A percentile compares a stretch with the other conserved stretches of the same genome.
phyloP scores from a whole-genome alignment of 176 grass and related monocot genomes.

The Phragmites australis region DNA sequence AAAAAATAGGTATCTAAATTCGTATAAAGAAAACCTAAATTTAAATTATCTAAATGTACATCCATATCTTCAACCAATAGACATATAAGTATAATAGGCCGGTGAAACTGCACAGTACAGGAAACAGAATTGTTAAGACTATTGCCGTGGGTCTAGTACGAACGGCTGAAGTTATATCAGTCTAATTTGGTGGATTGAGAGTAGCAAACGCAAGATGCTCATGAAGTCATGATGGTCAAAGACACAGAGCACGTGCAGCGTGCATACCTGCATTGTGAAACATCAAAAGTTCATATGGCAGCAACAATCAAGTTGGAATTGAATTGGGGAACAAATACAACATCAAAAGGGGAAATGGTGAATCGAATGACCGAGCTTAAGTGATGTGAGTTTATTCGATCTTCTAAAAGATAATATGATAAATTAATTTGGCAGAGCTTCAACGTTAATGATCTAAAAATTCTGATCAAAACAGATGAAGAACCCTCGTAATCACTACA shows the following conservation, averaged over 20 bases:
- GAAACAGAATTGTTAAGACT: background rate
- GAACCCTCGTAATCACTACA: too few relatives aligned
- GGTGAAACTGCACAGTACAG: constrained; percentile 58
- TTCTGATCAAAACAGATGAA: too few relatives aligned
- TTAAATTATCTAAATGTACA: too few relatives aligned
- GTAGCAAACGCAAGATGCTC: too few relatives aligned
- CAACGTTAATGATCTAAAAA: too few relatives aligned
- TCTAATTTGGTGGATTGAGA: background rate
- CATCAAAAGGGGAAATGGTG: background rate
- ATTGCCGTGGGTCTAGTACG: background rate
- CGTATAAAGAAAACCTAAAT: too few relatives aligned
- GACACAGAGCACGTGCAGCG: constrained; percentile 83
- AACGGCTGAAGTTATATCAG: background rate
- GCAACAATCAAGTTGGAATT: background rate
- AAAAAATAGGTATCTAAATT: too few relatives aligned
- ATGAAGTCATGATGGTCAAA: background rate
- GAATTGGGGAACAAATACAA: background rate
- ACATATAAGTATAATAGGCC: too few relatives aligned
- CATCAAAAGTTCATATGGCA: background rate
- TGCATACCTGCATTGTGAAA: constrained; percentile 66
- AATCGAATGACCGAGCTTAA: constrained; percentile 24
- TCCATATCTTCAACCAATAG: too few relatives aligned
- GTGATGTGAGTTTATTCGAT: too few relatives aligned
- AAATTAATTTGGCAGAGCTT: too few relatives aligned
- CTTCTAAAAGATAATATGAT: too few relatives aligned